Evolutionary conservation across 305 asterid species (phyloP).

Genomic region (Ajuga reptans): DNA sequence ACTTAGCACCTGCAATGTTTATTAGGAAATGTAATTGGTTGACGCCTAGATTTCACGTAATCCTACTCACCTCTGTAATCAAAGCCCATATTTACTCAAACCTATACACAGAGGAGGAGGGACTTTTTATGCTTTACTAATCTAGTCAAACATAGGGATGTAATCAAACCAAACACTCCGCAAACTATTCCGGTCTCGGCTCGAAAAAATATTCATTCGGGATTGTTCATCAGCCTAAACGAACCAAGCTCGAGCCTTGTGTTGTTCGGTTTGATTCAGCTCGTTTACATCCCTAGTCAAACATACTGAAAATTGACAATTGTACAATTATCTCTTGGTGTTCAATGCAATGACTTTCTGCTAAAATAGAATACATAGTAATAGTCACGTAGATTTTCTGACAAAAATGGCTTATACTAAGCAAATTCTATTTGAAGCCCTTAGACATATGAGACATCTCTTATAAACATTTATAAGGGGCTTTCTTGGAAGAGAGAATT

Average conservation of each 20-base stretch:
- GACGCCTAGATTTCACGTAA: neutral
- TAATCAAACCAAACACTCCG: too few relatives aligned
- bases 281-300: too few relatives aligned
- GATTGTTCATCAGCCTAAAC: too few relatives aligned
- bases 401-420: too few relatives aligned
- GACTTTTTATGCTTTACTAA: neutral
- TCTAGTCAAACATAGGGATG: neutral
- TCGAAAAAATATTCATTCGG: too few relatives aligned
- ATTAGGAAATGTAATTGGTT: slow-evolving; percentile 4
- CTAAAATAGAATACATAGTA: neutral
- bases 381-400: neutral
- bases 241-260: too few relatives aligned
- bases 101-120: neutral
- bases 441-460: too few relatives aligned
- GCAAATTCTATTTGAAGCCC: too few relatives aligned
- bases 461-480: too few relatives aligned
- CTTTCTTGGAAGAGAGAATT: too few relatives aligned
- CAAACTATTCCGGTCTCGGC: too few relatives aligned
- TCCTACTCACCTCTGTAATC: neutral
- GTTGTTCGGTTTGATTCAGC: too few relatives aligned
- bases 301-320: neutral
- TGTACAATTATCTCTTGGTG: neutral
- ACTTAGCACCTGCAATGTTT: slow-evolving; percentile 44
- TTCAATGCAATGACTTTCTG: neutral
- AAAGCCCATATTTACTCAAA: neutral